Base-by-base conservation (phyloP, 805 yeast genomes). In the Zygotorulaspora chibaensis region DNA sequence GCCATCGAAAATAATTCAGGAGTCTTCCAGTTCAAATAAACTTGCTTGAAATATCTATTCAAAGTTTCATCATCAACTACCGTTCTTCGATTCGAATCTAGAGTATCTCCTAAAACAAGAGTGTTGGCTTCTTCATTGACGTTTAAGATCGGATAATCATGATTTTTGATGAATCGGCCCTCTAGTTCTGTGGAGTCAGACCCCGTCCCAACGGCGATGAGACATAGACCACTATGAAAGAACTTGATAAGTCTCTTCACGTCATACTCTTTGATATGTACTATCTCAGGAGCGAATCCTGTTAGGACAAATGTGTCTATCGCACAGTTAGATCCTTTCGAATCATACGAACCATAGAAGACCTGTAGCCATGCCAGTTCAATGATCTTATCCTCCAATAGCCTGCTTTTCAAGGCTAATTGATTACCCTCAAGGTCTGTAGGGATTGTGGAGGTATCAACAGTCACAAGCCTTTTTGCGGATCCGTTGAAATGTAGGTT, bases 331-430 rank as follows among this genome's bases (percentile, higher is more conserved):
- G 96, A 87, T 0, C 96, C 96, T 1, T 61, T 56, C 38, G 80
- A 76, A n/a, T 69, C 68, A 54, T 83, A 83, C 2, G 87, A 84
- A 2, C 69, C 66, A 1, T 80, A 78, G 64, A 73, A 63, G 0
- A 83, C 60, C 54, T 78, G 77, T 47, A 88, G 66, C 56, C 79
- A 84, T 0, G 95, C 93, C 55, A 84, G 81, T 61, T 89, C 96
- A 1, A 86, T 52, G n/a, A 87, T 34, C 41, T 53, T 57, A 45
- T 62, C 56, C 2, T 18, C 18, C 2, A 55, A 9, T 26, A 53
- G 35, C 1, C 26, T n/a, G 16, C 61, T 53, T 3, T 25, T 29
- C 2, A 62, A 7, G 2, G 61, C 42, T 10, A 63, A 42, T 38
- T 54, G 62, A 11, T 40, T 17, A 7, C 53, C 52, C n/a, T 35